phyloP scores from a whole-genome alignment of 108 stramenopile genomes.

The Seminavis robusta region DNA sequence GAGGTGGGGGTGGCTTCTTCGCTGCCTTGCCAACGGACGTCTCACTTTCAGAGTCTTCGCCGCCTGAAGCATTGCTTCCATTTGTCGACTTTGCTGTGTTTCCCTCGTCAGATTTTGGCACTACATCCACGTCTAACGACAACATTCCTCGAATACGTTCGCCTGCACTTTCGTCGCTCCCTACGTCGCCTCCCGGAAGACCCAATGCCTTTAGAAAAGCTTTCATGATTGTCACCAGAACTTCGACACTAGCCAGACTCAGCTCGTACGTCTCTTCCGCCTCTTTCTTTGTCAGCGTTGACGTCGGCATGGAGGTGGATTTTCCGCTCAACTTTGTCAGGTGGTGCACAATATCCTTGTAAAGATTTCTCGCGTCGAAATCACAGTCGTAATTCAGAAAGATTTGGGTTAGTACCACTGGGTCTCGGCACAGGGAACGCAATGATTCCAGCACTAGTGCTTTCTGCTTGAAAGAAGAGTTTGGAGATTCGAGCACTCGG shows the following conservation, averaged over 20 bases:
- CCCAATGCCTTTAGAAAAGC: conserved; percentile 66
- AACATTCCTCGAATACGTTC: conserved; percentile 41
- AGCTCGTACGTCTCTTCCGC: conserved; percentile 67
- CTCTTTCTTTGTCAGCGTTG: conserved; percentile 46
- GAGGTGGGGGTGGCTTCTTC: not conserved
- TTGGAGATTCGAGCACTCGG: conserved; percentile 90
- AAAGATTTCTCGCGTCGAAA: conserved; percentile 88
- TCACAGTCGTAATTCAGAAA: conserved; percentile 99
- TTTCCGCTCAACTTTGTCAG: conserved; percentile 77
- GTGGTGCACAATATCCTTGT: conserved; percentile 90
- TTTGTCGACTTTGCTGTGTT: conserved; percentile 5
- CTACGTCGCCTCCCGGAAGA: conserved; percentile 53
- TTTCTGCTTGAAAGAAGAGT: conserved; percentile 95
- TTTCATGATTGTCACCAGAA: conserved; percentile 69
- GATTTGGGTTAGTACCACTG: conserved; percentile 84
- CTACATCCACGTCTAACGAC: conserved; percentile 37
- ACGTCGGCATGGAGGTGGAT: conserved; percentile 34
- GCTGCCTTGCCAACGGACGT: no score
- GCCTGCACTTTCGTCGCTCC: conserved; percentile 59
- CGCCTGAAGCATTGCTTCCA: not conserved
- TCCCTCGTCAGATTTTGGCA: conserved; percentile 1
- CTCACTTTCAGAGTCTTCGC: conserved; percentile 1
- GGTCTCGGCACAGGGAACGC: conserved; percentile 83
- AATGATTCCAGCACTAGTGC: conserved; percentile 92
- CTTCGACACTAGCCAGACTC: conserved; percentile 70